Conservation (phyloP, 345 rosid species). For the Hibiscus syriacus region DNA sequence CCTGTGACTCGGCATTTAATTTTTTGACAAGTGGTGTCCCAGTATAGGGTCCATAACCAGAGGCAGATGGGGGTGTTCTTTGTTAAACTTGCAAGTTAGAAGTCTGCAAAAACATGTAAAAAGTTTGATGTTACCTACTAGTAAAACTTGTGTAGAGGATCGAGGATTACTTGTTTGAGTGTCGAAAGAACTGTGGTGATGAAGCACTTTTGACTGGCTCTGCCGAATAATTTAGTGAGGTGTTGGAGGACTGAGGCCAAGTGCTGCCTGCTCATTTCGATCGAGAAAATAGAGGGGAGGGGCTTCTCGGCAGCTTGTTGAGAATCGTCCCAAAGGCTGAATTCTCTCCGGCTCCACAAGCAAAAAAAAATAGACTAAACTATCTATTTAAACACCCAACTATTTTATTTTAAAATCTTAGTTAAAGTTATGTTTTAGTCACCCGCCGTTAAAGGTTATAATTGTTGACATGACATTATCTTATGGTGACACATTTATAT, state of each 20-base stretch:
- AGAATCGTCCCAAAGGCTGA: too few relatives aligned
- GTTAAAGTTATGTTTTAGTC: too few relatives aligned
- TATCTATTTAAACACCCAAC: too few relatives aligned
- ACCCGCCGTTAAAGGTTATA: too few relatives aligned
- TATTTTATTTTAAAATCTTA: too few relatives aligned
- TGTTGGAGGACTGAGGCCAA: neutral
- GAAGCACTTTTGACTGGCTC: neutral
- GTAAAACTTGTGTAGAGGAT: neutral
- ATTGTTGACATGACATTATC: too few relatives aligned
- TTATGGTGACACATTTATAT: too few relatives aligned
- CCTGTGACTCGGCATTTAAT: conserved; percentile 3
- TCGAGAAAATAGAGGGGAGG: neutral
- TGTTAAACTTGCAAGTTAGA: neutral
- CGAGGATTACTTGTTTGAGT: neutral
- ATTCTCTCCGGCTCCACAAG: too few relatives aligned
- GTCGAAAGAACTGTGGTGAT: neutral
- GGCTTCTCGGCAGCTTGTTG: neutral
- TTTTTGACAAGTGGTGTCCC: neutral
- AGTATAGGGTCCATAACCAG: neutral
- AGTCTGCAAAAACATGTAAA: too few relatives aligned
- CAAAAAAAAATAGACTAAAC: too few relatives aligned
- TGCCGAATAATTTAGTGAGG: neutral
- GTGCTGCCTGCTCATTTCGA: neutral
- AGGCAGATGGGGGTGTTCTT: neutral
- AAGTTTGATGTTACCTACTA: neutral